Conservation (phyloP, 495 filamentous ascomycete species). For the Cercophora samala region DNA sequence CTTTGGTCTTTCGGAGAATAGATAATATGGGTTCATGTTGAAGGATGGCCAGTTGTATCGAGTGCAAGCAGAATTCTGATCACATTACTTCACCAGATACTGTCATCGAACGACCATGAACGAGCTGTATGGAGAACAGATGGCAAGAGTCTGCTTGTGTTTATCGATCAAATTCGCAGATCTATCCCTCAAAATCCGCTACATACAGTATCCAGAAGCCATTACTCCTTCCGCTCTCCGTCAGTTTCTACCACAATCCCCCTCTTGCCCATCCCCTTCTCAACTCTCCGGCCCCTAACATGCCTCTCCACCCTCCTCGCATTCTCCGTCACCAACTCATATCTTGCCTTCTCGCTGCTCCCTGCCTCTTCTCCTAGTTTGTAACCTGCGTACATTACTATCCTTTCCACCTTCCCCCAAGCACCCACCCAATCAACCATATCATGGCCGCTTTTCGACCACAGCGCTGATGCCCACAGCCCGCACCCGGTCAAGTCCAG, state of each 20-base stretch:
- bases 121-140: no score
- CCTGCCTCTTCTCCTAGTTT: constrained; percentile 24
- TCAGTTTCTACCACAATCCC: constrained; percentile 41
- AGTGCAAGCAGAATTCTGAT: no score
- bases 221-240: background rate
- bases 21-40: no score
- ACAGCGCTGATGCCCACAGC: constrained; percentile 64
- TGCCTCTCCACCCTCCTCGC: constrained; percentile 39
- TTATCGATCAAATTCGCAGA: background rate
- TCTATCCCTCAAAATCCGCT: background rate
- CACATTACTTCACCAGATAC: no score
- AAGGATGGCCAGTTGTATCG: no score
- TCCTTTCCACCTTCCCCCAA: constrained; percentile 44
- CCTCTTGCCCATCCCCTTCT: constrained; percentile 38
- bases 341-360: constrained; percentile 19
- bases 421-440: constrained; percentile 43
- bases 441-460: constrained; percentile 32
- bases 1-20: no score
- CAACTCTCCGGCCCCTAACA: constrained; percentile 33
- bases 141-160: no score
- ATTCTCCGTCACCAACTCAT: constrained; percentile 28
- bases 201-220: background rate
- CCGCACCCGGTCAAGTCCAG: constrained; percentile 78
- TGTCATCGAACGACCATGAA: no score
- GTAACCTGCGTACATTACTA: constrained; percentile 40